Percentiles rank a stretch among this genome's conserved stretches.
Conservation (phyloP, 345 rosid species). For the Bruguiera gymnorhiza region DNA sequence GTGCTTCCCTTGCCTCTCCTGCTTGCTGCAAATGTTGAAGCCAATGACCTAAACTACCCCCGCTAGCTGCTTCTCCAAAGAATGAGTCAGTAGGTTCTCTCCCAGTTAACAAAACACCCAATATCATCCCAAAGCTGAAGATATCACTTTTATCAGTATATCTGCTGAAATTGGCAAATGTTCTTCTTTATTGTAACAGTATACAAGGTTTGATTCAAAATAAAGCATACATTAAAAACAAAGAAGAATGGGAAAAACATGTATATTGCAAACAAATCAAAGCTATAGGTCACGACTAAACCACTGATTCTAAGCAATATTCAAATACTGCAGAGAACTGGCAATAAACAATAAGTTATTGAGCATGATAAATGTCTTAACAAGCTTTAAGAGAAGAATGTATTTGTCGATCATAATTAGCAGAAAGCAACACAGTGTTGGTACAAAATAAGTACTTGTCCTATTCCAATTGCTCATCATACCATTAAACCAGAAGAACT, state of each 20-base stretch:
- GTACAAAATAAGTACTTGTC: not conserved
- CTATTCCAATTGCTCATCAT: not conserved
- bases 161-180: constrained; percentile 36
- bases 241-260: too few species aligned
- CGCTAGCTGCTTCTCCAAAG: constrained; percentile 52
- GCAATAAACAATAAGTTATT: too few species aligned
- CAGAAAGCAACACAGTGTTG: too few species aligned
- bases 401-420: too few species aligned
- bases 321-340: too few species aligned
- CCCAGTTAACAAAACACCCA: constrained; percentile 81
- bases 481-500: not conserved
- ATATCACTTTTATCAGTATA: constrained; percentile 82
- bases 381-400: not conserved
- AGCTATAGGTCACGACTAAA: too few species aligned
- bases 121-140: constrained; percentile 90
- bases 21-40: constrained; percentile 79
- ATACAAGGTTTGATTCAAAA: not conserved
- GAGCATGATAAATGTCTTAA: not conserved
- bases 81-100: constrained; percentile 67
- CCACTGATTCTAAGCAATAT: too few species aligned
- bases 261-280: too few species aligned
- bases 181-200: constrained; percentile 7
- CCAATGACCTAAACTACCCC: constrained; percentile 77
- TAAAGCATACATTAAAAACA: too few species aligned
- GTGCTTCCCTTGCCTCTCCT: constrained; percentile 78